phyloP scores from a whole-genome alignment of 306 rosid species.

The Hippophae gyantsensis region DNA sequence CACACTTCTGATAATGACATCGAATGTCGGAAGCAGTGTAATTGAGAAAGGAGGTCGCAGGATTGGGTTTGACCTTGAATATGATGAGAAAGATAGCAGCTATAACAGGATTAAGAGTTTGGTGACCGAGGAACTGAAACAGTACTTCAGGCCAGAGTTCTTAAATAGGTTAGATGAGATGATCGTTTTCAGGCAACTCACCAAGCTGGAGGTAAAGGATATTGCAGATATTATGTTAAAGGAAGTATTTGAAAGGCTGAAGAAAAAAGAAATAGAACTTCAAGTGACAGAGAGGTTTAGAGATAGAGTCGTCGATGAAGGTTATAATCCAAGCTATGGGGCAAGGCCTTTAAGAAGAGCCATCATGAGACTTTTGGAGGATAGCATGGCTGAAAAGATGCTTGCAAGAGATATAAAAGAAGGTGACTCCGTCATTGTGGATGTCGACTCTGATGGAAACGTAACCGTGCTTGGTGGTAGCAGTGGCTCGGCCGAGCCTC shows the following conservation, averaged over 20 bases:
- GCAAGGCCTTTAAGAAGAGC: slow-evolving; percentile 98
- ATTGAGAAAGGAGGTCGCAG: slow-evolving; percentile 93
- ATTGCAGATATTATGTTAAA: slow-evolving; percentile 89
- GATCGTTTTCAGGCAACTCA: slow-evolving; percentile 92
- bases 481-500: slow-evolving; percentile 49
- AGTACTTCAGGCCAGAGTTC: slow-evolving; percentile 87
- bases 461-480: slow-evolving; percentile 82
- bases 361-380: slow-evolving; percentile 92
- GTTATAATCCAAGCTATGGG: slow-evolving; percentile 91
- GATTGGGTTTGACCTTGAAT: slow-evolving; percentile 81
- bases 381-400: slow-evolving; percentile 99
- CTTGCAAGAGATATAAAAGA: slow-evolving; percentile 87
- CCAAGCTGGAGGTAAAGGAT: slow-evolving; percentile 88
- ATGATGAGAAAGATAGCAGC: slow-evolving; percentile 88
- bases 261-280: slow-evolving; percentile 63
- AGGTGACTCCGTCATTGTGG: slow-evolving; percentile 91
- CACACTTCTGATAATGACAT: slow-evolving; percentile 90
- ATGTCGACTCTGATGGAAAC: slow-evolving; percentile 80
- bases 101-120: slow-evolving; percentile 83
- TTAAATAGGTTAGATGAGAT: slow-evolving; percentile 88
- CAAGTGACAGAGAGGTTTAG: slow-evolving; percentile 89
- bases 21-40: slow-evolving; percentile 93
- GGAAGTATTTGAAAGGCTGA: slow-evolving; percentile 88
- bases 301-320: slow-evolving; percentile 90
- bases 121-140: slow-evolving; percentile 89